Percentiles rank a stretch among this genome's conserved stretches.
These are phyloP conservation scores for Boletus edulis DNA, from an alignment of 768 basidiomycete genomes.

Conservation along the genomic window DNA sequence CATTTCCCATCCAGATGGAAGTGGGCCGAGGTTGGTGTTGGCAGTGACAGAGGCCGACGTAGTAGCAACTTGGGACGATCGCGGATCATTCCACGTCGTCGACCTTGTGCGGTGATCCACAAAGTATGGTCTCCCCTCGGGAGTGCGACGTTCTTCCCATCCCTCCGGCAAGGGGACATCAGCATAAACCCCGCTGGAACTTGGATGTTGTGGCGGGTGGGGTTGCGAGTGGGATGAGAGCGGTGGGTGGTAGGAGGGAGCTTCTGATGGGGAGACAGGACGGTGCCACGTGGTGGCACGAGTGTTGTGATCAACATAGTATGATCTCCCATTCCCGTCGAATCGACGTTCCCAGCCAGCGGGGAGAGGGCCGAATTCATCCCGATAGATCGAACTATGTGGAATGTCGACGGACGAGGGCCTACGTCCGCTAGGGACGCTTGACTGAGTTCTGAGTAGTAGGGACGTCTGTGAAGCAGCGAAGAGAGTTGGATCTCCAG, in stretches of 20 bases:
- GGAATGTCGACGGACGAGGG: neutral
- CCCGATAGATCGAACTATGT: constrained; percentile 40
- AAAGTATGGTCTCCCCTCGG: constrained; percentile 79
- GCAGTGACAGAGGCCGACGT: constrained; percentile 42
- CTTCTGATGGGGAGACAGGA: constrained; percentile 30
- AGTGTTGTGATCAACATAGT: constrained; percentile 87
- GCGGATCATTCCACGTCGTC: constrained; percentile 90
- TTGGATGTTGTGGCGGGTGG: constrained; percentile 30
- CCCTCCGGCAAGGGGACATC: constrained; percentile 80
- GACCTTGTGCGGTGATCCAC: constrained; percentile 80
- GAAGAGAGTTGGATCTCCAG: constrained; percentile 14
- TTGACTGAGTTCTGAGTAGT: constrained; percentile 14
- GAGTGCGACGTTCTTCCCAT: constrained; percentile 89
- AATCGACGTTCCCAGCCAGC: constrained; percentile 81
- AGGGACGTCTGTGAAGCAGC: constrained; percentile 9
- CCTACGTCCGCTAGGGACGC: constrained; percentile 6
- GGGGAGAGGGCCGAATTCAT: constrained; percentile 64
- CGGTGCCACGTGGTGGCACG: constrained; percentile 81
- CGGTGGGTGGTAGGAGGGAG: constrained; percentile 15
- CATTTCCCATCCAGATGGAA: constrained; percentile 97
- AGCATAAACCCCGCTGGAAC: constrained; percentile 36
- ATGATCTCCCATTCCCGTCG: constrained; percentile 63
- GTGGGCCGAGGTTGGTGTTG: constrained; percentile 67
- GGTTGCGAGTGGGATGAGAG: constrained; percentile 16
- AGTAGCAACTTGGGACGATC: constrained; percentile 49